Base-by-base conservation (phyloP, 345 rosid species). In the Eucalyptus cloeziana region DNA sequence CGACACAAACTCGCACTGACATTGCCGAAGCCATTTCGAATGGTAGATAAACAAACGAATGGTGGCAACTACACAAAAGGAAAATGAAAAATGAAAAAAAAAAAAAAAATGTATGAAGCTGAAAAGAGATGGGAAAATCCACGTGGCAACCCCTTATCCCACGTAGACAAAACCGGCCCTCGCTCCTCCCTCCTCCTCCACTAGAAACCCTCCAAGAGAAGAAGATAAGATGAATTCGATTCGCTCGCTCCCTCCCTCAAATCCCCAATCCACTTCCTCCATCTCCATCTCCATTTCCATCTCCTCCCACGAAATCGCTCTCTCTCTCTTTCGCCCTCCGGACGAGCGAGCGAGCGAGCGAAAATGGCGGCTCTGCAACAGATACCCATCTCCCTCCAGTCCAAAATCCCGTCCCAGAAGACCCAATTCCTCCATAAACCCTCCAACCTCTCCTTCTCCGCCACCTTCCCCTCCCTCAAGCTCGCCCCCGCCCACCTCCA, bases 291-390 rank as follows among this genome's bases (percentile, higher is more conserved):
- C 44, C 80, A 50, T 83, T 90, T 25, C 85, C 49, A 49, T 60
- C 37, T 30, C 71, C 37, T 13, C 31, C 64, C 24, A 10, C 49
- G 30, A 22, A 58, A 19, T 30, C 64, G 3, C 37, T 60, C 88
- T 90, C 88, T 52, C 14, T 52, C 14, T 43, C 87, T 11, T 52
- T 52, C 5, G 58, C 58, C 58, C 58, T 21, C 58, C 58, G 58
- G 25, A 52, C 10, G 58, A 52, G 25, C 58, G 22, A 3, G 25
- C 58, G 22, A 3, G 86, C 56, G 37, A 51, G 14, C 40, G 51
- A 33, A 90, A 91, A 96, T 96, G 99, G 97, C 97, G n/a, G 89
- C 97, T 86, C 95, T 97, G 19, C 96, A 93, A 51, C 90, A 93
- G 88, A 90, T 93, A 11, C 88, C 94, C 24, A 81, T 94, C 90